Conservation (phyloP, 1,284 basidiomycete species). For the Ganoderma multipileum region DNA sequence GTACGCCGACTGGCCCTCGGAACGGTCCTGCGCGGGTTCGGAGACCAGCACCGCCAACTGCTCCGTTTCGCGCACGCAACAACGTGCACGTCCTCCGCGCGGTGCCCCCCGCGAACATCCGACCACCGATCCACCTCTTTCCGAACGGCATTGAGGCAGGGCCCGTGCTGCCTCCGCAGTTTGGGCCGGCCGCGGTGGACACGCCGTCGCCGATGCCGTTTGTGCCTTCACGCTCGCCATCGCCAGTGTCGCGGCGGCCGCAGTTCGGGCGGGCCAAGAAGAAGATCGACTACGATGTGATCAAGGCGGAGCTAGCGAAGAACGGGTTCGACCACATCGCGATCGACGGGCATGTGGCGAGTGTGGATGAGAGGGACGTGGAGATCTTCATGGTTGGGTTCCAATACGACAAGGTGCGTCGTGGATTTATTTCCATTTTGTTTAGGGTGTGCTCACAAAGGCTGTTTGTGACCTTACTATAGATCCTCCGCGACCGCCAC, state of each 20-base stretch:
- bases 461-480: conserved; percentile 2
- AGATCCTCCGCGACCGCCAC: conserved; percentile 71
- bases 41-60: conserved; percentile 25
- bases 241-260: conserved; percentile 49
- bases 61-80: conserved; percentile 37
- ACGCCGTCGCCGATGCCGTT: conserved; percentile 25
- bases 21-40: conserved; percentile 32
- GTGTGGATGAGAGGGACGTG: conserved; percentile 71
- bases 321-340: conserved; percentile 72
- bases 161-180: conserved; percentile 24
- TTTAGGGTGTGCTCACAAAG: conserved; percentile 11
- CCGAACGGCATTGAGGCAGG: conserved; percentile 29
- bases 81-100: conserved; percentile 28
- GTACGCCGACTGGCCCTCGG: conserved; percentile 29
- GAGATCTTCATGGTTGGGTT: conserved; percentile 65
- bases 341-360: conserved; percentile 57
- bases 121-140: conserved; percentile 31
- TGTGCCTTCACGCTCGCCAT: conserved; percentile 52
- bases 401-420: conserved; percentile 67
- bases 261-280: conserved; percentile 41
- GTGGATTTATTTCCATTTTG: background rate
- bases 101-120: conserved; percentile 21
- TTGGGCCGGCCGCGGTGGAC: conserved; percentile 26
- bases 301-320: conserved; percentile 61
- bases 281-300: conserved; percentile 50